Evolutionary conservation across 2,329 filamentous ascomycete species (phyloP).

Genomic region (Calonectria pteridis): DNA sequence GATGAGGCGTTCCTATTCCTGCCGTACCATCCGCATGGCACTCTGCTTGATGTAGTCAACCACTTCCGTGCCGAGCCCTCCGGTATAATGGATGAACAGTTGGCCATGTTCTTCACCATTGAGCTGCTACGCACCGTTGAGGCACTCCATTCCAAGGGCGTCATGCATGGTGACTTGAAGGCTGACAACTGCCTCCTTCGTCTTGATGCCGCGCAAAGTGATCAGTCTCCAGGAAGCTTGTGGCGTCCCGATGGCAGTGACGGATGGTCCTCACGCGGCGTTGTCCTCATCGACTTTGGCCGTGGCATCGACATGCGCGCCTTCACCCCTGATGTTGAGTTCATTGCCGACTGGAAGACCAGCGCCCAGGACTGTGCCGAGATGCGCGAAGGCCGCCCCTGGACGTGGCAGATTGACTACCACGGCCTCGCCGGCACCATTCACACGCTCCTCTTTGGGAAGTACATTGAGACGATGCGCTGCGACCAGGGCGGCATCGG

Average conservation of each 20-base stretch:
- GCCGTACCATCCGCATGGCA: constrained; percentile 89
- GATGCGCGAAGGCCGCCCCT: constrained; percentile 92
- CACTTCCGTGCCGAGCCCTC: constrained; percentile 78
- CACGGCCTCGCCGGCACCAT: constrained; percentile 91
- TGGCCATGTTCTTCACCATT: constrained; percentile 96
- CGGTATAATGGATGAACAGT: constrained; percentile 86
- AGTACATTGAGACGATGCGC: constrained; percentile 87
- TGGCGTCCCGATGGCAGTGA: constrained; percentile 80
- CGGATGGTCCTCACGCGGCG: constrained; percentile 84
- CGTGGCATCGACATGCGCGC: constrained; percentile 92
- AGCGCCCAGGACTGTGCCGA: constrained; percentile 90
- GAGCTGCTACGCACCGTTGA: constrained; percentile 93
- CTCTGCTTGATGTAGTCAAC: constrained; percentile 95
- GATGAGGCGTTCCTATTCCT: constrained; percentile 93
- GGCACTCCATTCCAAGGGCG: constrained; percentile 80
- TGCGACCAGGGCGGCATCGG: constrained; percentile 67
- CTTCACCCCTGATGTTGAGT: constrained; percentile 79
- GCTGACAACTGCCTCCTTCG: constrained; percentile 95
- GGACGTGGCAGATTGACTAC: constrained; percentile 98
- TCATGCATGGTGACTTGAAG: constrained; percentile 95
- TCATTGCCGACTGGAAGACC: constrained; percentile 97
- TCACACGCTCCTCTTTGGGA: constrained; percentile 91
- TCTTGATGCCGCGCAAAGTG: constrained; percentile 67
- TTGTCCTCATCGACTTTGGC: constrained; percentile 94
- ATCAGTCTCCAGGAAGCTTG: constrained; percentile 65